phyloP scores from a whole-genome alignment of 2,329 filamentous ascomycete genomes.

The Neonectria ditissima region DNA sequence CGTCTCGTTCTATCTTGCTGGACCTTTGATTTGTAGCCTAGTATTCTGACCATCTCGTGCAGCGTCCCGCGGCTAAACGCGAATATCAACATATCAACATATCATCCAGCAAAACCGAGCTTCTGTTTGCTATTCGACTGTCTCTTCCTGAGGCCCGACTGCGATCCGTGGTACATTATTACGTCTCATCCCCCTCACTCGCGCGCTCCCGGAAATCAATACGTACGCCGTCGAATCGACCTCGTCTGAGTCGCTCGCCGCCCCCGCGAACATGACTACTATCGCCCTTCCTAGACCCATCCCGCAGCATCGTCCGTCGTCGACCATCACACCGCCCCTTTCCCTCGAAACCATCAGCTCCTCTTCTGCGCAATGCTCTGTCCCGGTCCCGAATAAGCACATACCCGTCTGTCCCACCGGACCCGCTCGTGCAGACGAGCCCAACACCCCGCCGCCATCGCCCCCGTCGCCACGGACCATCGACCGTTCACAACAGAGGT shows the following conservation, averaged over 20 bases:
- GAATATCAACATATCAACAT: constrained; percentile 31
- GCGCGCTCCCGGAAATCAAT: background rate
- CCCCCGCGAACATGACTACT: constrained; percentile 61
- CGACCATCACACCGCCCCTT: constrained; percentile 57
- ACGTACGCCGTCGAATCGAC: constrained; percentile 3
- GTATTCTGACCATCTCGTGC: constrained; percentile 30
- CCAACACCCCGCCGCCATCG: constrained; percentile 74
- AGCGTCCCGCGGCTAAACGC: constrained; percentile 33
- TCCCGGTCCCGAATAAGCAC: constrained; percentile 85
- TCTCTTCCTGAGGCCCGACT: constrained; percentile 20
- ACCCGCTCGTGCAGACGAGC: constrained; percentile 66
- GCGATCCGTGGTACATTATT: constrained; percentile 11
- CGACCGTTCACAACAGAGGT: constrained; percentile 68
- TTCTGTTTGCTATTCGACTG: constrained; percentile 30
- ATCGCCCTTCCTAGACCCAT: constrained; percentile 65
- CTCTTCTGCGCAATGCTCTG: constrained; percentile 46
- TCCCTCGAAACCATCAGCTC: constrained; percentile 51
- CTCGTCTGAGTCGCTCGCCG: constrained; percentile 3
- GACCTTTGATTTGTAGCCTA: constrained; percentile 29
- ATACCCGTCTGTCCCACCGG: constrained; percentile 90
- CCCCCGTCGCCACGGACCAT: constrained; percentile 73
- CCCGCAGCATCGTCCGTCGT: constrained; percentile 57
- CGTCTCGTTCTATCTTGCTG: constrained; percentile 32
- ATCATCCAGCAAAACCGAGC: constrained; percentile 26
- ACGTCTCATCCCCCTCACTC: constrained; percentile 3